A percentile compares a stretch with the other conserved stretches of the same genome.
phyloP scores from a whole-genome alignment of 257 asterid species.

The Plantago elongata region DNA sequence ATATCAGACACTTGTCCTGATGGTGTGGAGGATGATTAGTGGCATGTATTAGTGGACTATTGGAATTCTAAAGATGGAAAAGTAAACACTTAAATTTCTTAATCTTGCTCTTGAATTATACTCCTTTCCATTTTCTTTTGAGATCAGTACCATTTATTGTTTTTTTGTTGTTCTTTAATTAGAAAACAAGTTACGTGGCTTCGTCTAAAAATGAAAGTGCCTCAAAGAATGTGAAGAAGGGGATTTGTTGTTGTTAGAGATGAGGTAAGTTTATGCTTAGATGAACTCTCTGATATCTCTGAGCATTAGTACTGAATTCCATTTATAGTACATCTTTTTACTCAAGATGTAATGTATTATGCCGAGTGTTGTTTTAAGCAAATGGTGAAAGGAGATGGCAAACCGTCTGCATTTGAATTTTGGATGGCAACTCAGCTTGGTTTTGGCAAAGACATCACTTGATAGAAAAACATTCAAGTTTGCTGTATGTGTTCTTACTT shows the following conservation, averaged over 20 bases:
- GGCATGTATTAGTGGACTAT: slow-evolving; percentile 4
- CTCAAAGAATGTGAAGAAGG: not conserved
- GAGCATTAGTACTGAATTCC: no score
- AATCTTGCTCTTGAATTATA: not conserved
- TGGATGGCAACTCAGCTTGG: no score
- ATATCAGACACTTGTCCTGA: not conserved
- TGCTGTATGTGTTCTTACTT: no score
- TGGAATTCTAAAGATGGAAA: slow-evolving; percentile 5
- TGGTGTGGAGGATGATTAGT: not conserved
- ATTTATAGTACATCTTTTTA: no score
- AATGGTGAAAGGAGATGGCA: no score
- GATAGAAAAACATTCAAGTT: no score
- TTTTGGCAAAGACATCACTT: no score
- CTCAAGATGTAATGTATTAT: no score
- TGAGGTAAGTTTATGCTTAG: no score
- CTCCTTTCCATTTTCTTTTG: no score
- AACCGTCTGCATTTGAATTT: no score
- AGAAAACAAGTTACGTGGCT: not conserved
- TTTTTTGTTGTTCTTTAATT: not conserved
- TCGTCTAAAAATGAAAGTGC: not conserved
- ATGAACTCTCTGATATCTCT: no score
- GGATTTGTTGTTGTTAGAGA: not conserved
- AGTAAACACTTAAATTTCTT: not conserved
- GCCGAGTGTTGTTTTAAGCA: not conserved
- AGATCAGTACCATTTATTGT: not conserved